Evolutionary conservation across 306 rosid genomes (phyloP), one percentile per base, ranked within the genome.

Genomic region (Ochetophila trinervis): DNA sequence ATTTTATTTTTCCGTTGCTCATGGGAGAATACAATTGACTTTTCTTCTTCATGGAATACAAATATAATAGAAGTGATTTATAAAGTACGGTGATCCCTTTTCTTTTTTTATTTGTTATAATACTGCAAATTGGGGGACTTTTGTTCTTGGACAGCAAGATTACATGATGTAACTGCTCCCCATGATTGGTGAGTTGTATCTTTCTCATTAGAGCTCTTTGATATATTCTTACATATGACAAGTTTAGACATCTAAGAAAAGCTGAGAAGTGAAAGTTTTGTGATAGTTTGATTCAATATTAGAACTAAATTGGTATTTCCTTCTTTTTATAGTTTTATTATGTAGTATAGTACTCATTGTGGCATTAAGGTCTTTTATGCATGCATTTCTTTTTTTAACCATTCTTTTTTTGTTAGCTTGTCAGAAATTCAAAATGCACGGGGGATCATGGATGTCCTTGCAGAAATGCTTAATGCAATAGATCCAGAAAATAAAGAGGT

Each of bases 401-500:
- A 66, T 14, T 57, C 68, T 14, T 77, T 37, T 74, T n/a, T 79
- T 68, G 40, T 57, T 81, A 94, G 99, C 72, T 68, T 90, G 85
- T 63, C 91, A 4, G 99, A 94, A 90, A 82, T 94, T 78, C 99
- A 94, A 83, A 94, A 94, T 82, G 97, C 96, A 63, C 86, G 91
- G 53, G 97, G 97, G 57, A 86, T 94, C 67, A 83, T 90, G 97
- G 99, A 94, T 72, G 97, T 94, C 69, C 91, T 94, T 66, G 62
- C 91, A 8, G 99, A 94, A 77, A 94, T 94, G 97, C 90, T 90
- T 40, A 94, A 23, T 81, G 99, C 95, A 35, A 10, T 90, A 58
- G 96, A 90, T 75, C 97, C 96, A 68, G 83, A 58, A 68, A 90
- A 86, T 75, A 90, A 70, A 83, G 97, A 94, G 88, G 99, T 94